Evolutionary conservation across 257 asterid species (phyloP).

Genomic region (Forsythia viridissima): DNA sequence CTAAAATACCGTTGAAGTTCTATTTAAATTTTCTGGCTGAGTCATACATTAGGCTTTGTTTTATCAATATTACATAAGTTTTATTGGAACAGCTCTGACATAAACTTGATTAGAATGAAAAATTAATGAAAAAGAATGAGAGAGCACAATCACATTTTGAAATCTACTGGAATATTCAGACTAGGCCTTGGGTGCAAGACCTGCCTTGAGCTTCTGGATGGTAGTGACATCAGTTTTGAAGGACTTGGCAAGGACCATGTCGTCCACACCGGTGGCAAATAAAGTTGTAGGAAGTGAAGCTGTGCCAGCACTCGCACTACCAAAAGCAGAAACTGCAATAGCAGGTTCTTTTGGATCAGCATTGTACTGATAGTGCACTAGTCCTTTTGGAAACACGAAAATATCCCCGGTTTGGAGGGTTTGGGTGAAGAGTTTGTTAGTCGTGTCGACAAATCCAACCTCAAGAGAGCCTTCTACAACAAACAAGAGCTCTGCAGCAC

Average conservation of each 20-base stretch:
- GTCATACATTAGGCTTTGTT: neutral
- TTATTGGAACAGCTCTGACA: neutral
- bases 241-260: neutral
- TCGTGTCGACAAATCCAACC: conserved; percentile 1
- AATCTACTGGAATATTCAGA: neutral
- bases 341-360: neutral
- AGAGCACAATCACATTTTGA: neutral
- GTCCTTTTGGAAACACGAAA: conserved; percentile 2
- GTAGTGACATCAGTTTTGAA: conserved; percentile 10
- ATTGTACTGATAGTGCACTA: conserved; percentile 3
- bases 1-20: too few relatives aligned
- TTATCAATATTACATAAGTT: neutral
- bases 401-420: neutral
- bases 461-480: neutral
- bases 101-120: neutral
- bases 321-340: neutral
- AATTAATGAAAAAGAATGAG: neutral
- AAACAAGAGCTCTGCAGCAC: neutral
- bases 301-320: neutral
- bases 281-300: neutral
- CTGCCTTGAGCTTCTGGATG: conserved; percentile 6
- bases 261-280: neutral
- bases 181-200: conserved; percentile 4
- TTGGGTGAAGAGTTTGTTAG: neutral
- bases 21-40: too few relatives aligned